Evolutionary conservation across 2,329 filamentous ascomycete species (phyloP), one percentile per base, ranked within the genome.

Genomic region (Zelopaecilomyces penicillatus): DNA sequence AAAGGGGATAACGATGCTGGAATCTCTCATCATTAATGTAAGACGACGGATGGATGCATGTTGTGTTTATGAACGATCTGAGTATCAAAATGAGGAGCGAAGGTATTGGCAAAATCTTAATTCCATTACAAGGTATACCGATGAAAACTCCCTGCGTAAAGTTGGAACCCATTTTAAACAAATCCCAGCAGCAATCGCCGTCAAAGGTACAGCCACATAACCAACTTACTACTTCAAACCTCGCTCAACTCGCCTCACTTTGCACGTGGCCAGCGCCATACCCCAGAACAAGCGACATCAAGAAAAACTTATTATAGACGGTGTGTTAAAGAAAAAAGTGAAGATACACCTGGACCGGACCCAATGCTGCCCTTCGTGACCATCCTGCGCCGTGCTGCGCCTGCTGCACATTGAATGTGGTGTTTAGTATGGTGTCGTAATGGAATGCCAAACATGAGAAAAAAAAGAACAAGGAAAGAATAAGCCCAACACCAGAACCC

Each of bases 371-470:
- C 62, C 59, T 58, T 53, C 55, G 60, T 62, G 53, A 57, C 60
- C 62, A 57, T 56, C 57, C 49, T 62, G 62, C 64, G 63, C 63
- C 60, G 56, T 63, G 59, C 58, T 62, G 64, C 60, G 63, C 19
- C 19, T 19, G 19, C 63, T 62, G 56, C 58, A 63, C 59, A 58
- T 58, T 59, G 57, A 60, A 61, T 54, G 51, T 56, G 51, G 55
- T 62, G 45, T 19, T 19, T 52, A 60, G 47, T 57, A 60, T 61
- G 58, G 52, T 57, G 57, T 63, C 57, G 54, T 62, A 50, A 61
- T 57, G 55, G 49, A 65, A 48, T 59, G 57, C 57, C 55, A 58
- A 59, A 62, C 56, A 55, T 57, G 52, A 52, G 44, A 55, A 52
- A 54, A 46, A 41, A 48, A 47, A 50, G 47, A 48, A 53, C 53